A percentile compares a stretch with the other conserved stretches of the same genome.
Conservation (phyloP, 768 basidiomycete species). For the Suillus plorans region DNA sequence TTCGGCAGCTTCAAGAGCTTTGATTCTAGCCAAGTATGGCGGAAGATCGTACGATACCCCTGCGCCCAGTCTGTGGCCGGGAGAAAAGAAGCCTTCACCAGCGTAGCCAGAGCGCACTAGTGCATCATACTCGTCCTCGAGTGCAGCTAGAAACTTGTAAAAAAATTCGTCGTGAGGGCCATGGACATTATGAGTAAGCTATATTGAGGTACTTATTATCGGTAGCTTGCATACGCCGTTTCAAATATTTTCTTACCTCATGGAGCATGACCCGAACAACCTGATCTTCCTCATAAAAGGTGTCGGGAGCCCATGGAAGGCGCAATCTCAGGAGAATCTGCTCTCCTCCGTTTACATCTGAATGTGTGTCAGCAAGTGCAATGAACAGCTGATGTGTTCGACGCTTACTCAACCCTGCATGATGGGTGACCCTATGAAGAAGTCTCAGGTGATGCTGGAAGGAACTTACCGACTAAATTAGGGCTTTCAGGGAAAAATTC, state of each 20-base stretch:
- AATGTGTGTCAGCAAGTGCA: conserved; percentile 2
- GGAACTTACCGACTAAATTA: conserved; percentile 61
- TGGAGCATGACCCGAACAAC: conserved; percentile 87
- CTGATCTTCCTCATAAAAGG: conserved; percentile 74
- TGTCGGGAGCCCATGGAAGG: conserved; percentile 62
- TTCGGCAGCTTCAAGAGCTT: conserved; percentile 81
- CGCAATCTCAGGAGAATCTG: conserved; percentile 84
- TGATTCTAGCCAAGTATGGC: conserved; percentile 58
- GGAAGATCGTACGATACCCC: conserved; percentile 69
- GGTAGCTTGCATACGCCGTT: background rate
- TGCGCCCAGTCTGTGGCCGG: conserved; percentile 69
- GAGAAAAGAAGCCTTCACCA: conserved; percentile 86
- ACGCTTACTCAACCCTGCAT: conserved; percentile 39
- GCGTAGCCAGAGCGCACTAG: conserved; percentile 80
- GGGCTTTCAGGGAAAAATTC: conserved; percentile 84
- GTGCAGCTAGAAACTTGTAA: conserved; percentile 65
- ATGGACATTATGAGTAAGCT: conserved; percentile 89
- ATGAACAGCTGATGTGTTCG: conserved; percentile 6
- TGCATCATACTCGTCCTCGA: conserved; percentile 85
- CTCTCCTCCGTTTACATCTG: conserved; percentile 77
- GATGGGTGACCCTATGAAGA: background rate
- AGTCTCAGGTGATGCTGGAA: conserved; percentile 6
- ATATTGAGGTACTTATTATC: conserved; percentile 30
- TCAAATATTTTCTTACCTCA: conserved; percentile 51
- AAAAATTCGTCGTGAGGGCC: conserved; percentile 88